A percentile compares a stretch with the other conserved stretches of the same genome.
phyloP scores from a whole-genome alignment of 257 asterid species.

The Hygrophila difformis region DNA sequence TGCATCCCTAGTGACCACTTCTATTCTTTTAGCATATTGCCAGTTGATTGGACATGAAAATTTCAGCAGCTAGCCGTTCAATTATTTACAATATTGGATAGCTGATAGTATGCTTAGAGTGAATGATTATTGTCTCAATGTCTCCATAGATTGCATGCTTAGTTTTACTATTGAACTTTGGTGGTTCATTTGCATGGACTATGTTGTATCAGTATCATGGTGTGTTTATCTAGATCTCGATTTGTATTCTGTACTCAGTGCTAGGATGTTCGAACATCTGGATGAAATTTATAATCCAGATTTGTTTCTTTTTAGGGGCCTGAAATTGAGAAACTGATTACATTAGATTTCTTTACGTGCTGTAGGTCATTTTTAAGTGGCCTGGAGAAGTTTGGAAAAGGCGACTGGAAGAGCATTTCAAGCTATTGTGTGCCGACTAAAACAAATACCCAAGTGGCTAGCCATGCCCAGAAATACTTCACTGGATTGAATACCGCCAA shows the following conservation, averaged over 20 bases:
- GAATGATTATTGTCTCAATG: too few relatives aligned
- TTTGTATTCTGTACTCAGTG: background rate
- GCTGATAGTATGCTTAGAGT: too few relatives aligned
- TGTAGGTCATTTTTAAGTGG: constrained; percentile 21
- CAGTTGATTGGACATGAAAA: too few relatives aligned
- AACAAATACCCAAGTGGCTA: constrained; percentile 23
- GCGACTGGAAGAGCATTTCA: constrained; percentile 28
- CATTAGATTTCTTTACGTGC: background rate
- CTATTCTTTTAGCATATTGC: too few relatives aligned
- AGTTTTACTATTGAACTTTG: too few relatives aligned
- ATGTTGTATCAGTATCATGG: too few relatives aligned
- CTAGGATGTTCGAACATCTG: background rate
- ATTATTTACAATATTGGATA: too few relatives aligned
- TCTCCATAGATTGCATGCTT: too few relatives aligned
- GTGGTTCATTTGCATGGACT: too few relatives aligned
- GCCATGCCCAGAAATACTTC: constrained; percentile 30
- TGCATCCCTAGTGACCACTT: too few relatives aligned
- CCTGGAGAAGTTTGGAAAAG: constrained; percentile 21
- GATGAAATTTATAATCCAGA: constrained; percentile 6
- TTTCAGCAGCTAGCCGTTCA: too few relatives aligned
- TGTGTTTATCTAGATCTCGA: too few relatives aligned
- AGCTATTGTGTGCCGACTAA: constrained; percentile 10
- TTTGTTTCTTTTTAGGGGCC: background rate
- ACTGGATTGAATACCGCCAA: constrained; percentile 11
- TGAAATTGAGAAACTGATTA: background rate